phyloP scores from a whole-genome alignment of 306 rosid genomes.

The Amphicarpaea edgeworthii region DNA sequence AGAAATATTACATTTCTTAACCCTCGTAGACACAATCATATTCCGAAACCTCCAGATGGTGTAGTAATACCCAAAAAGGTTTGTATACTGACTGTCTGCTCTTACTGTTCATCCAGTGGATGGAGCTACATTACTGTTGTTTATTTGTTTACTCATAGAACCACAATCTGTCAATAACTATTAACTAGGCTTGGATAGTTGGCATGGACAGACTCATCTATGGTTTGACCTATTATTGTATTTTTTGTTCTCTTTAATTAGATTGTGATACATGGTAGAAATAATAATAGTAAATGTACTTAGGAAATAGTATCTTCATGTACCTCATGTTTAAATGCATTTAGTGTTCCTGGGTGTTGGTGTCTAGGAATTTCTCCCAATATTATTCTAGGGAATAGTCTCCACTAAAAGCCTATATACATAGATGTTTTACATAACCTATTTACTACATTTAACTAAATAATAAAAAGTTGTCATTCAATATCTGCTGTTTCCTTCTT shows the following conservation, averaged over 20 bases:
- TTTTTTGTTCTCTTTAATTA: not conserved
- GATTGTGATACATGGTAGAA: not conserved
- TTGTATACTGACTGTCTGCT: conserved; percentile 7
- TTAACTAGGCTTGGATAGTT: not conserved
- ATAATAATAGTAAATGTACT: not conserved
- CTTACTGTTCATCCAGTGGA: not conserved
- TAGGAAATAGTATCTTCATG: not conserved
- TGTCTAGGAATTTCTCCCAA: not conserved
- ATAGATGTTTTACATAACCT: not conserved
- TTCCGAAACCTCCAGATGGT: conserved; percentile 66
- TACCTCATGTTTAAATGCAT: not conserved
- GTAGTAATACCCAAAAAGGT: conserved; percentile 74
- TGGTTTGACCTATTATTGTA: not conserved
- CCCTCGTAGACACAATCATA: conserved; percentile 59
- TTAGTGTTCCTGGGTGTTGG: not conserved
- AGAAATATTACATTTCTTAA: conserved; percentile 69
- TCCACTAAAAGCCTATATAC: not conserved
- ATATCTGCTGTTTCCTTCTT: not conserved
- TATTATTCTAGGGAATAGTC: not conserved
- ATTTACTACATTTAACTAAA: not conserved
- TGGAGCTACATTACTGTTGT: not conserved
- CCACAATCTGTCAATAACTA: not conserved
- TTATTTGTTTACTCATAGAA: conserved; percentile 15
- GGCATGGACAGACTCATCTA: conserved; percentile 1
- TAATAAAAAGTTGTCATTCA: not conserved